Conservation (phyloP, 495 filamentous ascomycete species). For the Glonium stellatum region DNA sequence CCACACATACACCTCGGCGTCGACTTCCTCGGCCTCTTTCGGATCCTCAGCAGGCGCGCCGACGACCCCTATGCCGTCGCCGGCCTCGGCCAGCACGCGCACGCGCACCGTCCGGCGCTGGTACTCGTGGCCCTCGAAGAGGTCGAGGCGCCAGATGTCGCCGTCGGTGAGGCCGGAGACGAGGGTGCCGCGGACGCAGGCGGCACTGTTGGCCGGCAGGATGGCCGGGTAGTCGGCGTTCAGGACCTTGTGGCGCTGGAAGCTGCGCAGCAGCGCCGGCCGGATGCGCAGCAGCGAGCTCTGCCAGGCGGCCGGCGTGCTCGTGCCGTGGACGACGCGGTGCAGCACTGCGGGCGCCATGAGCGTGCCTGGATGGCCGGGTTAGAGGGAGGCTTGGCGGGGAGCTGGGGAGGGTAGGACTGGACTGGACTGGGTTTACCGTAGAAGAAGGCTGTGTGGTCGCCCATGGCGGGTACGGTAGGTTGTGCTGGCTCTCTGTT, state of each 20-base stretch:
- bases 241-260: slow-evolving; percentile 60
- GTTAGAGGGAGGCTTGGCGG: slow-evolving; percentile 40
- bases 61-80: slow-evolving; percentile 32
- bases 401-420: slow-evolving; percentile 41
- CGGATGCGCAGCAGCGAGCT: slow-evolving; percentile 50
- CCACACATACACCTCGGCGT: slow-evolving; percentile 76
- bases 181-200: slow-evolving; percentile 67
- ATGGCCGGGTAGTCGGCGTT: slow-evolving; percentile 83
- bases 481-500: neutral
- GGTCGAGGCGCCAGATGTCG: slow-evolving; percentile 69
- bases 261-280: slow-evolving; percentile 68
- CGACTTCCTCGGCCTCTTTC: slow-evolving; percentile 46
- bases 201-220: slow-evolving; percentile 34
- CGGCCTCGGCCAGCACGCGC: slow-evolving; percentile 32
- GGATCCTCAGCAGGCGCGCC: slow-evolving; percentile 39
- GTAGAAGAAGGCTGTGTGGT: slow-evolving; percentile 58
- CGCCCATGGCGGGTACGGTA: slow-evolving; percentile 2
- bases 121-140: slow-evolving; percentile 78
- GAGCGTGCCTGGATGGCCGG: slow-evolving; percentile 43
- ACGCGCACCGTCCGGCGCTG: slow-evolving; percentile 49
- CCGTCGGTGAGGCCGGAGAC: slow-evolving; percentile 71
- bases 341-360: slow-evolving; percentile 80
- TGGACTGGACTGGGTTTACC: no score
- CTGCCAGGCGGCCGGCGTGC: slow-evolving; percentile 38
- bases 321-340: slow-evolving; percentile 66